phyloP scores from a whole-genome alignment of 257 asterid species.

The Scutellaria barbata region DNA sequence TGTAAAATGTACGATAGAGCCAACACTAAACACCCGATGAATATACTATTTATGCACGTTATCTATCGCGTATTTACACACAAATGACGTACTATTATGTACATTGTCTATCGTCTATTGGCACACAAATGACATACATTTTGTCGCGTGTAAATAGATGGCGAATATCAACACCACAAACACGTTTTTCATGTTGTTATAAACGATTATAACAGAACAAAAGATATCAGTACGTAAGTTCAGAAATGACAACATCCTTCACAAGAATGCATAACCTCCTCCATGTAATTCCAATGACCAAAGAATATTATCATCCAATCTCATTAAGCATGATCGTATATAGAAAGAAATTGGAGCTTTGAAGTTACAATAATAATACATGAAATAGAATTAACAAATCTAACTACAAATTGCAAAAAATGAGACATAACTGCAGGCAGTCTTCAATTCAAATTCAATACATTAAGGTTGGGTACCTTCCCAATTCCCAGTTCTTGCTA shows the following conservation, averaged over 20 bases:
- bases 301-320: neutral
- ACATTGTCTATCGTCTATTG: no score
- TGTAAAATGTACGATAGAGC: no score
- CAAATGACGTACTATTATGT: no score
- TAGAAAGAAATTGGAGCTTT: neutral
- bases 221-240: no score
- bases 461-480: conserved; percentile 38
- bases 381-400: neutral
- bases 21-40: no score
- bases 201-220: no score
- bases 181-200: no score
- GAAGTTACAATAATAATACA: neutral
- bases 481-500: conserved; percentile 26
- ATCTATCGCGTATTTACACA: no score
- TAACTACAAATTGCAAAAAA: conserved; percentile 19
- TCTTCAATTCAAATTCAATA: conserved; percentile 24
- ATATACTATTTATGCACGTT: no score
- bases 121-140: no score
- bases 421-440: conserved; percentile 7
- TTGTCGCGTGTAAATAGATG: no score
- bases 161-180: no score
- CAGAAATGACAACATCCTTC: neutral
- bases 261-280: neutral
- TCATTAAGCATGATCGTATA: neutral
- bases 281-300: neutral